A percentile compares a stretch with the other conserved stretches of the same genome.
Conservation (phyloP, 2,329 filamentous ascomycete species). For the Claviceps monticola region DNA sequence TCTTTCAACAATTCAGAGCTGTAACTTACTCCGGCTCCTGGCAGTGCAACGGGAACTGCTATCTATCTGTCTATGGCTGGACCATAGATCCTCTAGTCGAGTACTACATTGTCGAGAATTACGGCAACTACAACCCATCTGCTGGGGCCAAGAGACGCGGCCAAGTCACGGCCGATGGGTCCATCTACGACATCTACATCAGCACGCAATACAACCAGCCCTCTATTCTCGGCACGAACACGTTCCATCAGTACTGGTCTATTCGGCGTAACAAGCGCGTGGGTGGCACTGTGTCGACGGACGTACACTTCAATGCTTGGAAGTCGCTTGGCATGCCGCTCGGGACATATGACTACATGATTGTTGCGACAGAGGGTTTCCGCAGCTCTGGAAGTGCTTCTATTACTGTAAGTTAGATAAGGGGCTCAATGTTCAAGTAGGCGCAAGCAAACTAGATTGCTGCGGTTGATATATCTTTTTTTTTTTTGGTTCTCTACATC, state of each 20-base stretch:
- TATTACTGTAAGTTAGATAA: background rate
- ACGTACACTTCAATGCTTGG: conserved; percentile 11
- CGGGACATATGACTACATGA: conserved; percentile 37
- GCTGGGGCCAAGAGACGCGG: conserved; percentile 19
- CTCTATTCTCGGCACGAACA: conserved; percentile 33
- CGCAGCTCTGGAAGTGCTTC: conserved; percentile 28
- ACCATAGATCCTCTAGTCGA: conserved; percentile 21
- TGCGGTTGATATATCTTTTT: background rate
- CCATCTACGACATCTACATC: conserved; percentile 23
- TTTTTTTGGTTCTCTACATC: too few relatives aligned
- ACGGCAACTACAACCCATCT: conserved; percentile 23
- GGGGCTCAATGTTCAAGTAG: too few relatives aligned
- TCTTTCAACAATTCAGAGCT: conserved; percentile 13
- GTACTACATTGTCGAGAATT: conserved; percentile 26
- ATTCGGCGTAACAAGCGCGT: conserved; percentile 13
- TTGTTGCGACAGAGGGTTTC: conserved; percentile 41
- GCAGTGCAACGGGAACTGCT: conserved; percentile 16
- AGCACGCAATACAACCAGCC: conserved; percentile 26
- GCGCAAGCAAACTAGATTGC: background rate
- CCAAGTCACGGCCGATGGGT: conserved; percentile 22
- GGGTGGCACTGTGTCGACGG: conserved; percentile 32
- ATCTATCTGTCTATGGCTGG: conserved; percentile 27
- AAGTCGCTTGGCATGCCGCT: conserved; percentile 30
- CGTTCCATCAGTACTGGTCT: conserved; percentile 33
- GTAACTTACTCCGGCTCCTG: conserved; percentile 8